Percentiles rank a stretch among this genome's conserved stretches.
phyloP scores from a whole-genome alignment of 192 early-diverging fungal genomes.

The Geosiphon pyriformis region DNA sequence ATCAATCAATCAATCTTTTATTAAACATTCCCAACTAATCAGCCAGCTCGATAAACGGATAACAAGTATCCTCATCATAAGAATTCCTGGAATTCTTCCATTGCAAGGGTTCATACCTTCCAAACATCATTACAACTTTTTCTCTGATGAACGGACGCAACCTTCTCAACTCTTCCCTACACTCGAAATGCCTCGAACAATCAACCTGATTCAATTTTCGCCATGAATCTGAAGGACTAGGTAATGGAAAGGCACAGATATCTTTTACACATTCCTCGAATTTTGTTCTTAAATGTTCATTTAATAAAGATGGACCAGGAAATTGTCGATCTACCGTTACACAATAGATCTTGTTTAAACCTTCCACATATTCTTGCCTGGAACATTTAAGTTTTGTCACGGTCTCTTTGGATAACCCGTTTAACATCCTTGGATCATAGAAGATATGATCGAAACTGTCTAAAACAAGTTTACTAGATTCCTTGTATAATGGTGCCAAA shows the following conservation, averaged over 20 bases:
- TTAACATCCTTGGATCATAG: not conserved
- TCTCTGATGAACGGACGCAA: conserved; percentile 17
- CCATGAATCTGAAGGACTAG: conserved; percentile 5
- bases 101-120: conserved; percentile 13
- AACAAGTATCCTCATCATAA: not conserved
- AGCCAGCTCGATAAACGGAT: conserved; percentile 23
- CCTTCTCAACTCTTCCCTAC: conserved; percentile 20
- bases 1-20: too few species aligned
- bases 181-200: conserved; percentile 24
- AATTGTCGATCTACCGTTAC: conserved; percentile 16
- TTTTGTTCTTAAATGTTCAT: conserved; percentile 22
- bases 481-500: conserved; percentile 18
- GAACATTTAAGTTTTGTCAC: conserved; percentile 8
- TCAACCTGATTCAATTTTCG: conserved; percentile 19
- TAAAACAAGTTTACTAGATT: conserved; percentile 20
- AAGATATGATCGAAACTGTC: conserved; percentile 19
- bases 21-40: too few species aligned
- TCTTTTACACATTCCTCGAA: conserved; percentile 25
- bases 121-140: conserved; percentile 11
- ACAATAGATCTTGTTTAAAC: conserved; percentile 18
- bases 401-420: conserved; percentile 3
- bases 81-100: not conserved
- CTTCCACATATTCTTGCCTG: conserved; percentile 24
- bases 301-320: conserved; percentile 16
- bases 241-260: conserved; percentile 22